Evolutionary conservation across 345 rosid species (phyloP).

Genomic region (Salix viminalis): DNA sequence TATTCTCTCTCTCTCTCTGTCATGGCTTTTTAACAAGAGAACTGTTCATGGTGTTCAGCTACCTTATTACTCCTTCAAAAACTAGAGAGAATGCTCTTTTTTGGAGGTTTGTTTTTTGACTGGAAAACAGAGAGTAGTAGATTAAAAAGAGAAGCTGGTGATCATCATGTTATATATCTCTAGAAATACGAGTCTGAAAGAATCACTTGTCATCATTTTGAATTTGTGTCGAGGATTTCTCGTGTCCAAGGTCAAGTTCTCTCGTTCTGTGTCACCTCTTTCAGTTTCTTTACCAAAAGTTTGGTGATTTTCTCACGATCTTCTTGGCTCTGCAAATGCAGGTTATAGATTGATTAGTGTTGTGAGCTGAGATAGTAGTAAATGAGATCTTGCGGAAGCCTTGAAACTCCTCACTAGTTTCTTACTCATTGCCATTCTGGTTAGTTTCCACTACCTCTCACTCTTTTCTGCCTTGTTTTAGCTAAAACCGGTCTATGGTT

Average conservation of each 20-base stretch:
- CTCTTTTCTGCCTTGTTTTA: background rate
- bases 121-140: background rate
- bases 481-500: background rate
- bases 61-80: background rate
- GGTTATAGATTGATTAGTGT: constrained; percentile 6
- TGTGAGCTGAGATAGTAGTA: constrained; percentile 4
- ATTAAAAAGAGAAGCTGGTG: background rate
- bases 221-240: constrained; percentile 8
- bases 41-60: background rate
- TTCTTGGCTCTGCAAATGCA: constrained; percentile 22
- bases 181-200: background rate
- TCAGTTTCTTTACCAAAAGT: background rate
- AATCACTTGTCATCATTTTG: background rate
- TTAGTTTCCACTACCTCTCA: constrained; percentile 14
- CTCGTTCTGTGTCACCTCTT: background rate
- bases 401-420: constrained; percentile 8
- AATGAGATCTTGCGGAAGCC: constrained; percentile 14
- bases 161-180: background rate
- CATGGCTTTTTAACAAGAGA: background rate
- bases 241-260: constrained; percentile 22
- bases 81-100: background rate
- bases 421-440: constrained; percentile 18
- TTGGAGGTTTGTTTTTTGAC: background rate
- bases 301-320: background rate
- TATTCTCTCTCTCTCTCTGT: background rate